phyloP scores from a whole-genome alignment of 495 filamentous ascomycete species.

The Hypoxylon intermedium region DNA sequence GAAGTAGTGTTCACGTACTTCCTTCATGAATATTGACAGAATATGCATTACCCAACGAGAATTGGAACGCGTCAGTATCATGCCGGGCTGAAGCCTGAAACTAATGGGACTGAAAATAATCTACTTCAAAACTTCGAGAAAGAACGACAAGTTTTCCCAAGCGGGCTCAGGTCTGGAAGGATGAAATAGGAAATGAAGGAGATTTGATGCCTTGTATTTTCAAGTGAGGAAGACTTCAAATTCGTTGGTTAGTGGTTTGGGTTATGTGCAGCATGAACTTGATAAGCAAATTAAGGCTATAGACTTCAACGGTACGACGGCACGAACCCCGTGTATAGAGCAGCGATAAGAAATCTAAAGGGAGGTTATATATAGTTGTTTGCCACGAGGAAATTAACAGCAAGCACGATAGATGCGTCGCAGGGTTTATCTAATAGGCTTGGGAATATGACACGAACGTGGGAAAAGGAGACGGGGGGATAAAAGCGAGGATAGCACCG shows the following conservation, averaged over 20 bases:
- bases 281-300: slow-evolving; percentile 18
- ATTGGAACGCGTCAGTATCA: too few relatives aligned
- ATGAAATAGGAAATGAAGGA: slow-evolving; percentile 8
- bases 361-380: background rate
- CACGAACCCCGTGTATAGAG: slow-evolving; percentile 19
- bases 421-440: slow-evolving; percentile 11
- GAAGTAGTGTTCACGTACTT: too few relatives aligned
- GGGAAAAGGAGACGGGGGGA: slow-evolving; percentile 1
- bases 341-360: slow-evolving; percentile 10
- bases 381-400: background rate
- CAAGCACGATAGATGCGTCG: slow-evolving; percentile 2
- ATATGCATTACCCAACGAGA: too few relatives aligned
- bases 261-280: background rate
- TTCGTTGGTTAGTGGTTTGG: slow-evolving; percentile 1
- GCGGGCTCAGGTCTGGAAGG: too few relatives aligned
- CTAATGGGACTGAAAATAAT: too few relatives aligned
- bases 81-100: too few relatives aligned
- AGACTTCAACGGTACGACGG: slow-evolving; percentile 25
- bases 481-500: slow-evolving; percentile 21
- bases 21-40: too few relatives aligned
- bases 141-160: too few relatives aligned
- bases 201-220: slow-evolving; percentile 7
- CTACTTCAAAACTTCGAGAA: too few relatives aligned
- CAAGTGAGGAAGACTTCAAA: slow-evolving; percentile 1
- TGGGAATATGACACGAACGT: slow-evolving; percentile 13